Evolutionary conservation across 2,329 filamentous ascomycete species (phyloP).

Genomic region (Beauveria pseudobassiana): DNA sequence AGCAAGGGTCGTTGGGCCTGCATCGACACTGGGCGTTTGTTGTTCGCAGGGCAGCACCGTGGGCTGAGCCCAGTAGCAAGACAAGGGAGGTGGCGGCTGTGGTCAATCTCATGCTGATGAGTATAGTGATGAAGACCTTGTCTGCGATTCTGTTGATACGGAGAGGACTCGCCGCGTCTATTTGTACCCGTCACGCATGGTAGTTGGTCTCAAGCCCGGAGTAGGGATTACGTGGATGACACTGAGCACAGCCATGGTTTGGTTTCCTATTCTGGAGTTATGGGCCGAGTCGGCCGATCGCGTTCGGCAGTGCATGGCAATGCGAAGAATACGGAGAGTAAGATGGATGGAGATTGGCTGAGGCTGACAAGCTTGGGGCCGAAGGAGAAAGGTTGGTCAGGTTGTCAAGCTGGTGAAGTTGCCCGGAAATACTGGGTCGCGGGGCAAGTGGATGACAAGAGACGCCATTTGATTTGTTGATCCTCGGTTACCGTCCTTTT

Average conservation of each 20-base stretch:
- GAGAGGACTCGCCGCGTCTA: background rate
- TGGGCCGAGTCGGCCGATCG: constrained; percentile 3
- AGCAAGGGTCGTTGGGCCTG: constrained; percentile 42
- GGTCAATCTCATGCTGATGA: background rate
- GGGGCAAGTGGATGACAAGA: no score
- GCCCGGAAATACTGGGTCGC: constrained; percentile 7
- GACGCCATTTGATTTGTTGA: background rate
- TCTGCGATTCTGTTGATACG: background rate
- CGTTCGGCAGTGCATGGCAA: background rate
- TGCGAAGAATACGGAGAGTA: constrained; percentile 8
- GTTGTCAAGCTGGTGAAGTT: background rate
- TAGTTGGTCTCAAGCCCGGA: background rate
- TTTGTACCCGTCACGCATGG: background rate
- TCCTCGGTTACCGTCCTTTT: no score
- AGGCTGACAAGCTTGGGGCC: background rate
- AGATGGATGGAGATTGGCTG: background rate
- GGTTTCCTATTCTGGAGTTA: background rate
- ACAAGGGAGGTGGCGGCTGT: background rate
- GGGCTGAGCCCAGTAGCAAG: background rate
- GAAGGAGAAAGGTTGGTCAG: background rate
- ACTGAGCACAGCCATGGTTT: background rate
- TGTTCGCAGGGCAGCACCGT: background rate
- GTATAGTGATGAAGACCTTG: background rate
- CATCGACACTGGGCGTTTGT: constrained; percentile 28
- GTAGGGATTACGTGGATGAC: background rate